These are phyloP conservation scores for Dissophora ornata DNA, from an alignment of 192 early-diverging fungal genomes.

Conservation along the genomic window DNA sequence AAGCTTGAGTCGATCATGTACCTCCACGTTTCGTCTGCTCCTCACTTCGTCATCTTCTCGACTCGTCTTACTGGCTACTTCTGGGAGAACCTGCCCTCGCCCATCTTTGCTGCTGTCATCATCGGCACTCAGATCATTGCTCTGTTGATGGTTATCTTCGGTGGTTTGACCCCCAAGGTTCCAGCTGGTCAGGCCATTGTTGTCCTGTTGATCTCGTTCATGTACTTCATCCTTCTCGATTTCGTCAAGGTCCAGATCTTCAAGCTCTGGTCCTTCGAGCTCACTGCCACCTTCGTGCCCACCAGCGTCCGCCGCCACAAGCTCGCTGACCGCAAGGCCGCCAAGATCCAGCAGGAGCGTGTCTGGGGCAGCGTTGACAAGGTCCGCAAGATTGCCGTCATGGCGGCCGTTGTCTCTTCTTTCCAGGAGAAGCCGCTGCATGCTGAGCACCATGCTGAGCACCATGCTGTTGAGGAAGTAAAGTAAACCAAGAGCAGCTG, in stretches of 20 bases:
- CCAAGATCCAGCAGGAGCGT: conserved; percentile 58
- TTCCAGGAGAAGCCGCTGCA: conserved; percentile 24
- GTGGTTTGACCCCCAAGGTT: conserved; percentile 63
- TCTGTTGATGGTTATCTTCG: conserved; percentile 77
- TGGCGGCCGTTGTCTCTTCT: conserved; percentile 49
- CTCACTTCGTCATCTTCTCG: conserved; percentile 92
- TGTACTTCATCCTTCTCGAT: conserved; percentile 82
- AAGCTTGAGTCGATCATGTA: conserved; percentile 88
- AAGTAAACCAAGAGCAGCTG: background rate
- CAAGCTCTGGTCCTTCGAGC: conserved; percentile 84
- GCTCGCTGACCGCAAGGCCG: conserved; percentile 63
- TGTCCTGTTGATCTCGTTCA: conserved; percentile 75
- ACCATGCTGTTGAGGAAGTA: background rate
- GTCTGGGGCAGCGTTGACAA: conserved; percentile 54
- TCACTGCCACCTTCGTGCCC: conserved; percentile 85
- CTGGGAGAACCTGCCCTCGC: conserved; percentile 81
- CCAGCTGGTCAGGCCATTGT: conserved; percentile 74
- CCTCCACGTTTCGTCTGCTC: conserved; percentile 83
- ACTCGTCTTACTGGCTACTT: conserved; percentile 83
- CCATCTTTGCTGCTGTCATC: conserved; percentile 77
- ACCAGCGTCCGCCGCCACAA: conserved; percentile 66
- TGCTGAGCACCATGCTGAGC: background rate
- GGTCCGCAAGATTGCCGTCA: conserved; percentile 45
- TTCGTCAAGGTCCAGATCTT: conserved; percentile 85
- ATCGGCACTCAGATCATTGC: conserved; percentile 89